phyloP scores from a whole-genome alignment of 2,329 filamentous ascomycete species.

The Didymella exigua region DNA sequence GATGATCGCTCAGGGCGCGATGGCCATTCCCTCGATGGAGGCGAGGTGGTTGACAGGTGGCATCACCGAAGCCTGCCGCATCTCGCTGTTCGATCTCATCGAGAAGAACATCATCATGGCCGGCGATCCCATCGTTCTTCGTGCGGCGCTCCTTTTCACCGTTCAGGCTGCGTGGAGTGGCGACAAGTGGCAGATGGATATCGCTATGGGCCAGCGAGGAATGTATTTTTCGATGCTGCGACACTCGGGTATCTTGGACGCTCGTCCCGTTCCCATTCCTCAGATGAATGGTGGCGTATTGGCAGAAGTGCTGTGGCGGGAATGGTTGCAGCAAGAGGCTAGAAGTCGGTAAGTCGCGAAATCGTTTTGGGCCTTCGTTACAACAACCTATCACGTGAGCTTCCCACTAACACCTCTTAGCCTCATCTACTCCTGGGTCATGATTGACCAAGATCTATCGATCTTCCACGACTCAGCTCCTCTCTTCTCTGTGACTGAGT shows the following conservation, averaged over 20 bases:
- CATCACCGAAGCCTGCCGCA: constrained; percentile 72
- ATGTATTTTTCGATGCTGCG: constrained; percentile 77
- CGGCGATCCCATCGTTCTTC: constrained; percentile 67
- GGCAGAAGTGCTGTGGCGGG: constrained; percentile 63
- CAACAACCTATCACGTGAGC: constrained; percentile 28
- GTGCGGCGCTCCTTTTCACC: constrained; percentile 70
- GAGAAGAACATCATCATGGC: constrained; percentile 74
- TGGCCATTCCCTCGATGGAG: constrained; percentile 68
- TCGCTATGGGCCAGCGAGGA: constrained; percentile 73
- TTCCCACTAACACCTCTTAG: constrained; percentile 49
- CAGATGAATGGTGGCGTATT: constrained; percentile 51
- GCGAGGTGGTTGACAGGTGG: constrained; percentile 69
- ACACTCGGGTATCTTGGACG: constrained; percentile 70
- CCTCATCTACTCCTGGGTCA: constrained; percentile 76
- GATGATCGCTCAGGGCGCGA: constrained; percentile 75
- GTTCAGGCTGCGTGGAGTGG: constrained; percentile 74
- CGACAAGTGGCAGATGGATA: constrained; percentile 79
- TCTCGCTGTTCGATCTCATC: constrained; percentile 73
- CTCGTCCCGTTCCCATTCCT: constrained; percentile 54
- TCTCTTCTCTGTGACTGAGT: constrained; percentile 68
- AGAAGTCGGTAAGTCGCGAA: constrained; percentile 61
- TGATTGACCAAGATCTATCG: constrained; percentile 69
- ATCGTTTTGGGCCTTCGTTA: constrained; percentile 17
- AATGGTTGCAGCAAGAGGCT: constrained; percentile 69
- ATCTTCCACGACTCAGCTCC: constrained; percentile 49